A percentile compares a stretch with the other conserved stretches of the same genome.
phyloP scores from a whole-genome alignment of 495 filamentous ascomycete species.

The Parathielavia hyrcaniae region DNA sequence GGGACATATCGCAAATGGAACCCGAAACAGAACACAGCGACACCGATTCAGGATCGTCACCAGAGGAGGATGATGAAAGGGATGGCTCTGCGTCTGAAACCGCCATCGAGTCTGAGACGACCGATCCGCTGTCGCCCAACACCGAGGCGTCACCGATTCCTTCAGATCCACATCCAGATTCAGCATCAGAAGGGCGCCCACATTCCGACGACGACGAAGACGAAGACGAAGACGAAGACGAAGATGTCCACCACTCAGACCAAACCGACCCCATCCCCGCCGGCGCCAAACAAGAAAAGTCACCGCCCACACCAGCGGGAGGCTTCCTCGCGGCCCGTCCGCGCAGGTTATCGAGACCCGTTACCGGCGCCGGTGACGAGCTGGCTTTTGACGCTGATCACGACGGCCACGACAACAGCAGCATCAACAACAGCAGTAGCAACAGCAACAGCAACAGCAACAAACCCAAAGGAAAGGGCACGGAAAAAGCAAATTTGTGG shows the following conservation, averaged over 20 bases:
- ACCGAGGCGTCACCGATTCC: constrained; percentile 8
- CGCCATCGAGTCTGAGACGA: constrained; percentile 1
- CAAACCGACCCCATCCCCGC: background rate
- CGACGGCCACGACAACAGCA: too few relatives aligned
- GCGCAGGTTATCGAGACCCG: constrained; percentile 10
- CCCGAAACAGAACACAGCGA: background rate
- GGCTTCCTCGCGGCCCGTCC: constrained; percentile 17
- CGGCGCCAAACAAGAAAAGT: background rate
- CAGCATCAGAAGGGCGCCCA: background rate
- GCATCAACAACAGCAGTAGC: background rate
- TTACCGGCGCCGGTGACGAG: constrained; percentile 12
- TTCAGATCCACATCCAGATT: background rate
- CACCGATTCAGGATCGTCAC: background rate
- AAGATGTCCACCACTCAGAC: background rate
- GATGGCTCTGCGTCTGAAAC: constrained; percentile 1
- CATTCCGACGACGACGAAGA: background rate
- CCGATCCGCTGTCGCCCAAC: constrained; percentile 1
- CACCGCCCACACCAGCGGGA: background rate
- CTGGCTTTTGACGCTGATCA: constrained; percentile 6
- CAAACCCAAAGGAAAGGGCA: background rate
- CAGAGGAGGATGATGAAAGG: background rate
- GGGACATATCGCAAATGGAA: background rate
- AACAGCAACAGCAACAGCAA: background rate
- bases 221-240: constrained; percentile 1
- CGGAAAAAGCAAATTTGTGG: background rate